A percentile compares a stretch with the other conserved stretches of the same genome.
These are phyloP conservation scores for Aspergillus sp. DNA, from an alignment of 2,329 filamentous ascomycete genomes.

Conservation along the genomic window DNA sequence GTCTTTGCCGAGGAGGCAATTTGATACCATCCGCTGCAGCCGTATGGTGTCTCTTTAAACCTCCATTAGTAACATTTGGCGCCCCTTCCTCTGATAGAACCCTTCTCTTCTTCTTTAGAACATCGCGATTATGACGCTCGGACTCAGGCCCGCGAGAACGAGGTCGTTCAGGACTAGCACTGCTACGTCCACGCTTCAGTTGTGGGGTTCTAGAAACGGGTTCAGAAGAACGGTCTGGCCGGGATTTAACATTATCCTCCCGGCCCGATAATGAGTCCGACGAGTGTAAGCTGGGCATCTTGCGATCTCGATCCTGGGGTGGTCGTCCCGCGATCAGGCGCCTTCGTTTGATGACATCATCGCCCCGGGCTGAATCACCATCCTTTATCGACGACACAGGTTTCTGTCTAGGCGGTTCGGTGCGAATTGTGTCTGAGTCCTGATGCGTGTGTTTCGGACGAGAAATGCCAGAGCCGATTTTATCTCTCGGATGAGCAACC, in stretches of 20 bases:
- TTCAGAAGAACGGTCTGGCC: conserved; percentile 27
- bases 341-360: conserved; percentile 39
- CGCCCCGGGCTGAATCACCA: conserved; percentile 33
- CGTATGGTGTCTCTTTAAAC: conserved; percentile 27
- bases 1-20: conserved; percentile 16
- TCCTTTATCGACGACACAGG: conserved; percentile 23
- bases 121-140: conserved; percentile 31
- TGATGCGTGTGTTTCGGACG: conserved; percentile 15
- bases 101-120: conserved; percentile 46
- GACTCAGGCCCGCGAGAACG: conserved; percentile 35
- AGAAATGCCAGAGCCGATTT: background rate
- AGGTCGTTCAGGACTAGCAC: conserved; percentile 41
- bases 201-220: conserved; percentile 19
- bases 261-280: conserved; percentile 42
- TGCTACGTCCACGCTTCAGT: conserved; percentile 44
- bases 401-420: conserved; percentile 31
- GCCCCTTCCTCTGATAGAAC: conserved; percentile 40
- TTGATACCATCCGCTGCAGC: conserved; percentile 21
- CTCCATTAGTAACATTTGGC: conserved; percentile 31
- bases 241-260: conserved; percentile 35
- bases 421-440: conserved; percentile 33
- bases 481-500: conserved; percentile 23
- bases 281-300: conserved; percentile 38
- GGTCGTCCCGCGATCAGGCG: conserved; percentile 44
- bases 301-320: conserved; percentile 37